Conservation (phyloP, 192 early-diverging fungal genomes). For the Backusella parvicylindrica region DNA sequence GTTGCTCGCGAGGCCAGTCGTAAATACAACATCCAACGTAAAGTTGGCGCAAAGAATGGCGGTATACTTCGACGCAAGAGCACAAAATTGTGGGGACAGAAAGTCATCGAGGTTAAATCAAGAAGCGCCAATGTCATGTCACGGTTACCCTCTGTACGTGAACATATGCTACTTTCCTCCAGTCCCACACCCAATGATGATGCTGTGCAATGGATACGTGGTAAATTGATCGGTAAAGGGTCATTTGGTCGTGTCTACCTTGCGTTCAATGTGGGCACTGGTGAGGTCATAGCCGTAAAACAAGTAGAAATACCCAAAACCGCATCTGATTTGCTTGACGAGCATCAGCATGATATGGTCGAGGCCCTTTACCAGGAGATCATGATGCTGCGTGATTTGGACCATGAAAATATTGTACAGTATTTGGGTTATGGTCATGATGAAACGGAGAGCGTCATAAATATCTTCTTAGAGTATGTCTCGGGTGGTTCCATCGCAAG, state of each 20-base stretch:
- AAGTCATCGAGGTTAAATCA: conserved; percentile 44
- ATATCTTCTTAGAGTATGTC: conserved; percentile 98
- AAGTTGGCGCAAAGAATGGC: conserved; percentile 15
- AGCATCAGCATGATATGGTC: conserved; percentile 45
- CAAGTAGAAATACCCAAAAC: conserved; percentile 70
- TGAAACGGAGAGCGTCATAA: conserved; percentile 56
- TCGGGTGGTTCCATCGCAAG: conserved; percentile 88
- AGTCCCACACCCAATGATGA: conserved; percentile 23
- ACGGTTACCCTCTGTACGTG: conserved; percentile 23
- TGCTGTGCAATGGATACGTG: conserved; percentile 70
- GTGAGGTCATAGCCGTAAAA: conserved; percentile 85
- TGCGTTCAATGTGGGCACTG: conserved; percentile 71
- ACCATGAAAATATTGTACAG: conserved; percentile 94
- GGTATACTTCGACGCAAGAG: conserved; percentile 41
- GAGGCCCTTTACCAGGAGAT: conserved; percentile 76
- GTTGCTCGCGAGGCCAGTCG: conserved; percentile 46
- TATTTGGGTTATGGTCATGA: conserved; percentile 71
- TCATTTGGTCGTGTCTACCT: conserved; percentile 82
- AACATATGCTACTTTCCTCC: conserved; percentile 28
- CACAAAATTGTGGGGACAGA: conserved; percentile 55
- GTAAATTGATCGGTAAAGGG: conserved; percentile 81
- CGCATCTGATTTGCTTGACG: conserved; percentile 34
- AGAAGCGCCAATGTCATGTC: neutral
- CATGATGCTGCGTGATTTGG: conserved; percentile 71
- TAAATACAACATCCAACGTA: conserved; percentile 8